Evolutionary conservation across 176 grass and related monocot genomes (phyloP), one percentile per base, ranked within the genome.

Genomic region (Canna indica): DNA sequence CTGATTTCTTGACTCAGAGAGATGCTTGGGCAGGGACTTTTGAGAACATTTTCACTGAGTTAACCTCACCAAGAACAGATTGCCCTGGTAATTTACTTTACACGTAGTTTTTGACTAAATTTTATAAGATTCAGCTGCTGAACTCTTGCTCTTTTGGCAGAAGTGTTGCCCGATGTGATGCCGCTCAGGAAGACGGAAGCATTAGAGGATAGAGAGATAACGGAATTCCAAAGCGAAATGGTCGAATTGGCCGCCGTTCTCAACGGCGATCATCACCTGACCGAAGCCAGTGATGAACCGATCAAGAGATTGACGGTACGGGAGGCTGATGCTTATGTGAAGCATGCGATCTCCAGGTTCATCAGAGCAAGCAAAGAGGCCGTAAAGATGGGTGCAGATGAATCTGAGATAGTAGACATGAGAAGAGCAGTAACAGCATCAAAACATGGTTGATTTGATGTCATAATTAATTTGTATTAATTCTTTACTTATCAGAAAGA

Each of bases 11-110:
- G 47, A 72, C 70, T 4, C 29, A 72, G 31, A 72, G 70, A 41
- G 70, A 72, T 38, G 70, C 48, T n/a, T 72, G 70, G 70, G 70
- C 70, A 1, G 70, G 70, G 1, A 72, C 70, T 1, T 72, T 57
- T 14, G 48, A 72, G 28, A 9, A 36, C 32, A 36, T 58, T 10
- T 30, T 57, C 22, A 12, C 44, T 15, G 70, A 72, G 29, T 17
- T 72, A 11, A 57, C 48, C 47, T 72, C 48, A 25, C 70, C 70
- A 14, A 72, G 70, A 27, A 58, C 70, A 35, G 70, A 72, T 32
- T 72, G 70, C 30, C 30, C 47, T 39, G 70, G 48, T 71, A 71
- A 48, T 12, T 20, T n/a, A n/a, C n/a, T n/a, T n/a, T n/a, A n/a
- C n/a, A n/a, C n/a, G n/a, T n/a, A n/a, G n/a, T n/a, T n/a, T n/a